Evolutionary conservation across 768 basidiomycete genomes (phyloP), one percentile per base, ranked within the genome.

Genomic region (Mrakia gelida): DNA sequence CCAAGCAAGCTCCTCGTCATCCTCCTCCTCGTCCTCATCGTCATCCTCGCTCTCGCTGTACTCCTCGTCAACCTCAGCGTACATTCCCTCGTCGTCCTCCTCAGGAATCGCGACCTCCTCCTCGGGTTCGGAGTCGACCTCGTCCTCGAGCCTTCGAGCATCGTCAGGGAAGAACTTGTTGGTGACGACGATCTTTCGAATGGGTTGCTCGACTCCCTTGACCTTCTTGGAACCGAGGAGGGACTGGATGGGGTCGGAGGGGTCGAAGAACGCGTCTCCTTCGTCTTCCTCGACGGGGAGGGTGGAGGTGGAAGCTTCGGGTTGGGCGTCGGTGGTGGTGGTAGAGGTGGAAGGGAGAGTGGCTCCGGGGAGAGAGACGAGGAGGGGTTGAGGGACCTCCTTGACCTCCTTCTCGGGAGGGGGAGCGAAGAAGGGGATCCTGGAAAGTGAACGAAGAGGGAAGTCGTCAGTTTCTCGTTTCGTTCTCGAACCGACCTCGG

Each of bases 381-480:
- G 81, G n/a, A 84, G 75, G 28, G 83, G 83, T 77, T 84, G 82
- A 41, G 79, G 71, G n/a, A 82, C 83, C 23, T 81, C 83, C 52
- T 80, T 80, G 56, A 82, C 80, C 16, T 83, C 82, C 80, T 84
- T 83, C 83, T 93, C 94, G 75, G 96, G 96, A 21, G 97, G 97
- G 18, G 91, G 83, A 54, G 94, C 95, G 82, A 98, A 99, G 87
- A 91, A 99, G 28, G 97, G 97, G 82, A 99, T 96, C 81, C 77
- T 78, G 18, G 18, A 34, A 23, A 43, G 30, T 38, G 30, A 28
- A 16, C 3, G 30, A 71, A 71, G 70, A 8, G 49, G 7, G 45
- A 13, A 56, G 38, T 3, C 21, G 30, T 26, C 52, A 34, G 65
- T 34, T 10, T 62, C n/a, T 28, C 32, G n/a, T n/a, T 38, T 15